Evolutionary conservation across 345 rosid genomes (phyloP), one percentile per base, ranked within the genome.

Genomic region (Citrus cavaleriei): DNA sequence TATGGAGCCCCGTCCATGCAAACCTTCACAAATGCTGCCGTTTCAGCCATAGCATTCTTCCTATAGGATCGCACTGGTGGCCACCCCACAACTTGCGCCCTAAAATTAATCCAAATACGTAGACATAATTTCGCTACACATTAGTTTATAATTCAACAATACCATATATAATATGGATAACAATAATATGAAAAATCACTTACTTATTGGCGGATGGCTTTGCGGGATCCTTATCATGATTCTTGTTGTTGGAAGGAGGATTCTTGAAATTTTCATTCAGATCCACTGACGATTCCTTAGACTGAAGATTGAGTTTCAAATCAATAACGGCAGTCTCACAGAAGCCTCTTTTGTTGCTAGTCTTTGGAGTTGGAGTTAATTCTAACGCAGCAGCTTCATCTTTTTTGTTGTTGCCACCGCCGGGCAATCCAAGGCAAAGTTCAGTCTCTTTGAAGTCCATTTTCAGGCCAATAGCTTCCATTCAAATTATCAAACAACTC

Each of bases 1-100:
- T 93, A 95, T 0, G 99, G 99, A 32, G 99, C 99, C 60, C 99
- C 99, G 62, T 93, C 99, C 96, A 95, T 95, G 86, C 92, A 89
- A 3, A 95, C 99, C 93, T 95, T 95, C 79, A 95, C 98, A 70
- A 91, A 91, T 32, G 95, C 95, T 35, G 87, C 95, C 51, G 51
- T 46, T 46, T 46, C 51, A 46, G 91, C 88, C 94, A 95, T 90
- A 16, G 91, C 76, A 88, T 95, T 95, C 93, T 91, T 95, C 85
- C 98, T 81, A 86, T 90, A 95, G 34, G 92, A 89, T 78, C 98
- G 81, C 81, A 95, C 98, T 13, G 98, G 98, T 71, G 98, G 98
- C 98, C 98, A 95, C 55, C 98, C 98, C 76, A 95, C 94, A 22
- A 95, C 95, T 82, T 95, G 98, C 22, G 93, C 88, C 87, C 98